Evolutionary conservation across 768 basidiomycete species (phyloP), one percentile per base, ranked within the genome.

Genomic region (Phylloporus sp.): DNA sequence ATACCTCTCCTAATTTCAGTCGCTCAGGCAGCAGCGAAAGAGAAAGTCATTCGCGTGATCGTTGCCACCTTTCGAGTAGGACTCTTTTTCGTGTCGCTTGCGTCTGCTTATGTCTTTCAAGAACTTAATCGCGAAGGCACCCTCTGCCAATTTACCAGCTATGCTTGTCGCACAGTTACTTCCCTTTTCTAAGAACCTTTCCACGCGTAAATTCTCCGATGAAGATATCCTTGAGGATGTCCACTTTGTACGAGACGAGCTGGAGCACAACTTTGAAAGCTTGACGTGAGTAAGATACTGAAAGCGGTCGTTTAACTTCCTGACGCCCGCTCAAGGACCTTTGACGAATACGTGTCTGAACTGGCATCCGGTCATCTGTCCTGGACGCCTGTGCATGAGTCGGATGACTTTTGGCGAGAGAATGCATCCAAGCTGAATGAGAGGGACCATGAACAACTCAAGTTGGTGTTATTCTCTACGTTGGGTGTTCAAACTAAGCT

Each of bases 351-450:
- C 64, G 82, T 80, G 11, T 94, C 92, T 0, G 95, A 98, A 67
- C 73, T 99, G 27, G 75, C 82, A 16, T 91, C 89, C 5, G 94
- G 95, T 2, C 92, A 93, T 66, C 72, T 98, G 23, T 88, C 91
- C 6, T 98, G 97, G 97, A 85, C 91, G 5, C 95, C 95, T 12
- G 89, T 92, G 10, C 97, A 99, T 63, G 91, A 94, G 64, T 95
- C 91, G 2, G 95, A 97, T 54, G 84, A 92, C 31, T 99, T 99
- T 73, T 99, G 97, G 97, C 91, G 88, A 64, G 93, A 95, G 73
- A 97, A 98, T 64, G 94, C 89, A 5, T 72, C 75, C 7, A 91
- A 83, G 64, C 71, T 98, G 38, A 91, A 93, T 57, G 94, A 97
- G 55, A 82, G 80, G 48, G 87, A 92, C 62, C 79, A 85, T 57